Conservation (phyloP, 2,329 filamentous ascomycete species). For the Didymella exigua region DNA sequence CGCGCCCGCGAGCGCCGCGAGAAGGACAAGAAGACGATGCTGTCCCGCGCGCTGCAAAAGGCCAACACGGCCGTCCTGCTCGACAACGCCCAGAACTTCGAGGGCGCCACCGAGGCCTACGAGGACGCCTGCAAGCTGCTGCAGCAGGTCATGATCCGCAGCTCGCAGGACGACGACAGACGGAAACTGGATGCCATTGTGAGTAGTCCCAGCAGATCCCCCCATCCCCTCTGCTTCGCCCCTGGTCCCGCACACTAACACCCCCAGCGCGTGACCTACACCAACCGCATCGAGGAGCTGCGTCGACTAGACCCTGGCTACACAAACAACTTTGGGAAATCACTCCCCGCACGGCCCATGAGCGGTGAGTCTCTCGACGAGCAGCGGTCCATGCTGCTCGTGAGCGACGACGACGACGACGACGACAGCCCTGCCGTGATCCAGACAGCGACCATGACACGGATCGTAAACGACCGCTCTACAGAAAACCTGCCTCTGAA, state of each 20-base stretch:
- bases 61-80: slow-evolving; percentile 94
- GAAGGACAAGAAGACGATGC: slow-evolving; percentile 82
- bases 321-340: slow-evolving; percentile 66
- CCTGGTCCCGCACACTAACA: slow-evolving; percentile 16
- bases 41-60: slow-evolving; percentile 93
- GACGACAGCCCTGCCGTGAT: slow-evolving; percentile 51
- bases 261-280: slow-evolving; percentile 81
- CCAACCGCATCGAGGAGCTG: slow-evolving; percentile 85
- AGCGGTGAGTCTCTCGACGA: slow-evolving; percentile 62
- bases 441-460: slow-evolving; percentile 60
- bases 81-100: slow-evolving; percentile 94
- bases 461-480: slow-evolving; percentile 55
- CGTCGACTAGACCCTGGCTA: slow-evolving; percentile 68
- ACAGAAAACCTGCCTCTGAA: slow-evolving; percentile 29
- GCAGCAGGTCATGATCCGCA: slow-evolving; percentile 84
- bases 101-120: slow-evolving; percentile 89
- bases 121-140: slow-evolving; percentile 86
- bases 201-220: slow-evolving; percentile 52
- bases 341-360: slow-evolving; percentile 72
- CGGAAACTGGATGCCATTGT: slow-evolving; percentile 93
- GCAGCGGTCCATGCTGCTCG: slow-evolving; percentile 45
- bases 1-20: slow-evolving; percentile 53
- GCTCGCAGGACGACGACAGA: slow-evolving; percentile 82
- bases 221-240: not conserved
- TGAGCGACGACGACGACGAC: slow-evolving; percentile 43